Base-by-base conservation (phyloP, 768 basidiomycete species). In the Leccinum pellstonianum region DNA sequence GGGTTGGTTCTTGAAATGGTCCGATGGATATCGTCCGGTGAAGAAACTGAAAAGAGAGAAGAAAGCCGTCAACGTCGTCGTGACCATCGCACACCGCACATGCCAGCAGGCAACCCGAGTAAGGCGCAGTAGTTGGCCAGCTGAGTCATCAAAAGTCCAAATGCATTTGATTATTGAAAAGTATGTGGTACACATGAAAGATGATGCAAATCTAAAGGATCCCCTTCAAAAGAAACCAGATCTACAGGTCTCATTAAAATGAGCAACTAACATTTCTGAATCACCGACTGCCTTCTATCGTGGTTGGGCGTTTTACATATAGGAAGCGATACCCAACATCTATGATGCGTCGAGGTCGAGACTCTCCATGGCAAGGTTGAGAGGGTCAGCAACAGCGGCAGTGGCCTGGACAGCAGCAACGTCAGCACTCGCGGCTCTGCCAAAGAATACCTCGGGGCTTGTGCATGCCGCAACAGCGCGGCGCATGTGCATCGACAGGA, bases 381-480 rank as follows among this genome's bases (percentile, higher is more conserved):
- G 80, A 55, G 86, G 82, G 69, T 88, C 85, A 7, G 78, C 79
- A 4, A 76, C 69, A 11, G 77, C 76, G 31, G 65, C 67, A 12
- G 75, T 73, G 3, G 76, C 69, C 25, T 75, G 75, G 25, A 66
- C 63, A 23, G 71, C 77, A 5, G 77, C 76, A 33, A 52, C 59
- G 0, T 77, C 76, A 46, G 58, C 71, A 67, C 56, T 76, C 66
- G 60, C 76, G 47, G 65, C 75, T 68, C 79, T 77, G 57, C 86
- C 85, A 68, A 94, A 94, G 83, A 93, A 91, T 35, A 93, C 83
- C 70, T 95, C 94, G 10, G 94, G 94, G 56, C 90, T 91, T 0
- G 94, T 95, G 77, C 96, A 97, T 14, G 94, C 87, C 3, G 96
- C 90, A 25, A 98, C 91, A 10, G 97, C 96, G 49, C 96, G 89